Evolutionary conservation across 2,329 filamentous ascomycete genomes (phyloP).

Genomic region (Helminthosporium solani): DNA sequence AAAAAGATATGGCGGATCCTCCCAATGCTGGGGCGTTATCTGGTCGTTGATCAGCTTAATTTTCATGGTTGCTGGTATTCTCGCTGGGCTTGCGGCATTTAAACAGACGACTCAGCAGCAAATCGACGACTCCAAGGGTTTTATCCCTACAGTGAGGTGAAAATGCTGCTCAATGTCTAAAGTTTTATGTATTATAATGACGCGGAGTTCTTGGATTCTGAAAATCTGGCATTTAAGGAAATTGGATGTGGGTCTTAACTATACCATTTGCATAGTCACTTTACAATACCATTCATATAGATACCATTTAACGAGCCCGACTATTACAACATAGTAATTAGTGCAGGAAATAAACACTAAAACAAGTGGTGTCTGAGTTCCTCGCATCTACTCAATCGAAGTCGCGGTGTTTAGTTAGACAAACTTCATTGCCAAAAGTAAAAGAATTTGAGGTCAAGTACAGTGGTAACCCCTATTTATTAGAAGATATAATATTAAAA

Average conservation of each 20-base stretch:
- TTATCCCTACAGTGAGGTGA: constrained; percentile 54
- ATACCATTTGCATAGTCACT: neutral
- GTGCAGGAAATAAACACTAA: too few relatives aligned
- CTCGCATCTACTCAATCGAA: too few relatives aligned
- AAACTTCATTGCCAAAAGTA: too few relatives aligned
- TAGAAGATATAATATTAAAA: too few relatives aligned
- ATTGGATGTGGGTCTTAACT: neutral
- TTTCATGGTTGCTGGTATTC: constrained; percentile 71
- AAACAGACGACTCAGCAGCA: constrained; percentile 69
- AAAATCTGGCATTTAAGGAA: neutral
- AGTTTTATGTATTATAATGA: neutral
- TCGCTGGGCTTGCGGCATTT: constrained; percentile 77
- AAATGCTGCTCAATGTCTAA: constrained; percentile 24
- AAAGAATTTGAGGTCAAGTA: too few relatives aligned
- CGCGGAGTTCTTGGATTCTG: neutral
- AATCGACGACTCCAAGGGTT: constrained; percentile 65
- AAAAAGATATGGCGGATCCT: constrained; percentile 74
- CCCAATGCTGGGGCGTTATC: constrained; percentile 77
- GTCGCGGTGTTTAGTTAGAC: too few relatives aligned
- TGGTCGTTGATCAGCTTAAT: constrained; percentile 72
- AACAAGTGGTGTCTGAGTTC: too few relatives aligned
- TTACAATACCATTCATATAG: neutral
- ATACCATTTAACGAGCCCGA: too few relatives aligned
- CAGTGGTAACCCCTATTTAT: too few relatives aligned
- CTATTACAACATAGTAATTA: too few relatives aligned